A percentile compares a stretch with the other conserved stretches of the same genome.
Evolutionary conservation across 2,329 filamentous ascomycete species (phyloP).

Genomic region (Trichoderma gracile): DNA sequence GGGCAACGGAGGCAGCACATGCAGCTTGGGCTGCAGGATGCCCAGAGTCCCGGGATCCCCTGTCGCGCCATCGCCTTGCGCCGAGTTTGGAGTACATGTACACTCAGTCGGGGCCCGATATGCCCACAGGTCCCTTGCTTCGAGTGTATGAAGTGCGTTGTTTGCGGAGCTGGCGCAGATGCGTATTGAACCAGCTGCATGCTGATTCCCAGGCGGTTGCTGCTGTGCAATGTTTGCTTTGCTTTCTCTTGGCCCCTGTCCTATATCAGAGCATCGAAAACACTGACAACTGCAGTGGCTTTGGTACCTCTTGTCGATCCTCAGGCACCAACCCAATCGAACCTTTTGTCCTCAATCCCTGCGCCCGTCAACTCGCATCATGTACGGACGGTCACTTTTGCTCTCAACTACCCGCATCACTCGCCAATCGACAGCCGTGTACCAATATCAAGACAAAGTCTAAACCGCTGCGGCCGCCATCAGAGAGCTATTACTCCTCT

Average conservation of each 20-base stretch:
- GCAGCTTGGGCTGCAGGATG: not conserved
- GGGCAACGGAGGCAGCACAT: not conserved
- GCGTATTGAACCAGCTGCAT: not conserved
- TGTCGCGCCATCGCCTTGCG: slow-evolving; percentile 1
- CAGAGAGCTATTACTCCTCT: slow-evolving; percentile 3
- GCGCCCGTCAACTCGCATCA: no score
- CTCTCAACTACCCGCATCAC: no score
- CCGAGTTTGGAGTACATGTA: not conserved
- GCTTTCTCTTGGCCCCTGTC: not conserved
- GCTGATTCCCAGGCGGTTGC: not conserved
- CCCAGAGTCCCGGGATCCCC: not conserved
- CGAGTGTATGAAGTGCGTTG: no score
- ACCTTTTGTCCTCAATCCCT: no score
- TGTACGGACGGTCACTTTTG: no score
- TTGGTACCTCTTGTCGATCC: no score
- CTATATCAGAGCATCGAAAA: no score
- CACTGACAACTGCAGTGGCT: no score
- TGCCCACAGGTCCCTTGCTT: no score
- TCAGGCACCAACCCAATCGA: no score
- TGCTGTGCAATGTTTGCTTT: not conserved
- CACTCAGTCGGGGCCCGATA: no score
- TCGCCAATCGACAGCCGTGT: not conserved
- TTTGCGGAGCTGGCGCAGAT: no score
- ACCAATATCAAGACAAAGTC: slow-evolving; percentile 11
- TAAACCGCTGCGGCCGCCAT: slow-evolving; percentile 11